Base-by-base conservation (phyloP, 2,329 filamentous ascomycete species). In the Ophiostoma sp. region DNA sequence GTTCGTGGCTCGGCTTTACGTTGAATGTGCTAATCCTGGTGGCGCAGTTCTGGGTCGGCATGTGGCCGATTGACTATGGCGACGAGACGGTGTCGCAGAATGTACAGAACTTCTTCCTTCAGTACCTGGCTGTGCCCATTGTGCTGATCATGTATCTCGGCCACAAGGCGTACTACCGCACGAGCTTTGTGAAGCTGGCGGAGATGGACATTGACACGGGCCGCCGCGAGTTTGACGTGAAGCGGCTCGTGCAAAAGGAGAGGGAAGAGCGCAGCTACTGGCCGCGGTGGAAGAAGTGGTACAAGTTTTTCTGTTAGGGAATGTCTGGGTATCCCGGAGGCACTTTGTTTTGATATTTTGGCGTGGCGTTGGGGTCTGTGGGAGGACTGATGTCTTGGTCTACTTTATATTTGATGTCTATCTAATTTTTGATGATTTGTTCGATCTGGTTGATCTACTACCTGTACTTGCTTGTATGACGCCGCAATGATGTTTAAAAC, bases 181-280 rank as follows among this genome's bases (percentile, higher is more conserved):
- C 93, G 1, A 79, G 82, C 1, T 82, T 92, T 69, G 83, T 97
- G 60, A 82, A 84, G 18, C 79, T 84, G 45, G 81, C 83, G 66
- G 89, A 96, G 71, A 96, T 97, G 88, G 93, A 97, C 78, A 79
- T 97, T 71, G 86, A 89, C 70, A 96, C 93, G 0, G 94, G 94
- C 2, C 87, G 93, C 41, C 83, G 93, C 40, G 92, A 97, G 75
- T 85, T 97, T 69, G 93, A 97, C 76, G 79, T 97, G 62, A 86
- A 88, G 41, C 86, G 90, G 70, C 79, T 98, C 65, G 82, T 96
- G 65, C 88, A 88, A 58, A 90, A 96, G 77, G 94, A 97, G 81
- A 80, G 83, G 52, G 89, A 90, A 66, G 93, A 97, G 80, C 82
- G 83, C 74, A 84, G 83, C 44, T 76, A 78, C 4, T 94, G 91